These are phyloP conservation scores for Dillenia turbinata DNA, from an alignment of 164 flowering plant species.

Conservation along the genomic window DNA sequence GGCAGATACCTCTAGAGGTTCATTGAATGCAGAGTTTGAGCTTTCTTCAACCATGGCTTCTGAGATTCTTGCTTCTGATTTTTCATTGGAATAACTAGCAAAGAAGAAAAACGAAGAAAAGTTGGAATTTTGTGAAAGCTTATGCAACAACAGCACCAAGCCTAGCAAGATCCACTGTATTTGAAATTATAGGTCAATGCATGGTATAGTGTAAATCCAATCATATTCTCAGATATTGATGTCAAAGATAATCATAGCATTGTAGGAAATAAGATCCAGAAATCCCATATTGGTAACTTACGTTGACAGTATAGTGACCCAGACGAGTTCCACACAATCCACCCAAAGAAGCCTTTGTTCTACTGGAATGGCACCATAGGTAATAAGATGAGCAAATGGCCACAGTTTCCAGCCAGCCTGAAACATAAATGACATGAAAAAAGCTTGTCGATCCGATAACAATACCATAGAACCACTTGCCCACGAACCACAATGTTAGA, in stretches of 20 bases:
- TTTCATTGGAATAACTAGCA: constrained; percentile 58
- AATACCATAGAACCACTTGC: no score
- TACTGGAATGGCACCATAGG: constrained; percentile 84
- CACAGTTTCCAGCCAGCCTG: constrained; percentile 99
- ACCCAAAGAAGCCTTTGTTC: constrained; percentile 99
- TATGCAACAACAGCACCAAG: no score
- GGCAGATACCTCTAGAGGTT: constrained; percentile 22
- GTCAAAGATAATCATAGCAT: not conserved
- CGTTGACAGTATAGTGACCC: constrained; percentile 98
- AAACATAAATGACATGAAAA: constrained; percentile 11
- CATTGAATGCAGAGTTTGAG: constrained; percentile 12
- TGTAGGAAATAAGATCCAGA: not conserved
- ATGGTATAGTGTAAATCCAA: no score
- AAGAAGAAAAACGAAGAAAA: not conserved
- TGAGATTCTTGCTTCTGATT: constrained; percentile 54
- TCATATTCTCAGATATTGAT: no score
- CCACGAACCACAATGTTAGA: not conserved
- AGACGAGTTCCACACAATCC: constrained; percentile 88
- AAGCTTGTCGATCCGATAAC: not conserved
- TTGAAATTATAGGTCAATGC: no score
- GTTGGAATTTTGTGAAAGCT: no score
- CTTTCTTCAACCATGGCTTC: constrained; percentile 29
- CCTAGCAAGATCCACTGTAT: no score
- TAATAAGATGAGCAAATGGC: constrained; percentile 95
- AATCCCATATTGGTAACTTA: constrained; percentile 27